A percentile compares a stretch with the other conserved stretches of the same genome.
phyloP scores from a whole-genome alignment of 2,329 filamentous ascomycete genomes.

The Stagonosporopsis cucurbitacearum region DNA sequence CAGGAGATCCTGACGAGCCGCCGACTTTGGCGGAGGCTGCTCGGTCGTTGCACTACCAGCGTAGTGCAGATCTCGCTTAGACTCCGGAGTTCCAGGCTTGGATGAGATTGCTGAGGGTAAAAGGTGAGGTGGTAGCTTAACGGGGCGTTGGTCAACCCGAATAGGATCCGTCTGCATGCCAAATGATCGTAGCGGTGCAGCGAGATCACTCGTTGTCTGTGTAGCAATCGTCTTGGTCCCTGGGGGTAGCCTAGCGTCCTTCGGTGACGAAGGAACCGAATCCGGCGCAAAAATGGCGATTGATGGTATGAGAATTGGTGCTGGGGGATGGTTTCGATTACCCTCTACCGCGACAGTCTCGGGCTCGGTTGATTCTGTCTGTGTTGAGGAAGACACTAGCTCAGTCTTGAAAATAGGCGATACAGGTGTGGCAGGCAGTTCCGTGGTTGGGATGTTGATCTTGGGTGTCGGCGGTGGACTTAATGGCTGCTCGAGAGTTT shows the following conservation, averaged over 20 bases:
- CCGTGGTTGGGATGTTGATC: conserved; percentile 32
- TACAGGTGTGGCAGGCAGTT: conserved; percentile 51
- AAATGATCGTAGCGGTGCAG: conserved; percentile 58
- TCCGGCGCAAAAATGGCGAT: conserved; percentile 91
- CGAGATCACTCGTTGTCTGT: conserved; percentile 69
- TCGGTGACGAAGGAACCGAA: conserved; percentile 78
- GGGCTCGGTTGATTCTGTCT: conserved; percentile 56
- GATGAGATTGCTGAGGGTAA: conserved; percentile 77
- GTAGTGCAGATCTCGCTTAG: conserved; percentile 27
- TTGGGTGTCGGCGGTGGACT: conserved; percentile 72
- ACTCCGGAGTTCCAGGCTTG: conserved; percentile 52
- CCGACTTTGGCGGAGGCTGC: conserved; percentile 23
- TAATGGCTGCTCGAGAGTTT: conserved; percentile 67
- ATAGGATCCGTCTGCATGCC: conserved; percentile 91
- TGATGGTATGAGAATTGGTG: conserved; percentile 69
- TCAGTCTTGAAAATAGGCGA: conserved; percentile 44
- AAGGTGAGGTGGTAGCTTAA: conserved; percentile 77
- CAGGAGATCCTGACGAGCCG: conserved; percentile 40
- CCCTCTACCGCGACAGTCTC: conserved; percentile 37
- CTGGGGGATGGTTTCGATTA: conserved; percentile 42
- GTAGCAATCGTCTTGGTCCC: conserved; percentile 81
- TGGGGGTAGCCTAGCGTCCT: conserved; percentile 78
- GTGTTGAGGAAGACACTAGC: conserved; percentile 66
- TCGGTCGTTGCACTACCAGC: conserved; percentile 18
- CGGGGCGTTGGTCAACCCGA: conserved; percentile 77